Conservation (phyloP, 164 flowering plant species). For the Santalum album region DNA sequence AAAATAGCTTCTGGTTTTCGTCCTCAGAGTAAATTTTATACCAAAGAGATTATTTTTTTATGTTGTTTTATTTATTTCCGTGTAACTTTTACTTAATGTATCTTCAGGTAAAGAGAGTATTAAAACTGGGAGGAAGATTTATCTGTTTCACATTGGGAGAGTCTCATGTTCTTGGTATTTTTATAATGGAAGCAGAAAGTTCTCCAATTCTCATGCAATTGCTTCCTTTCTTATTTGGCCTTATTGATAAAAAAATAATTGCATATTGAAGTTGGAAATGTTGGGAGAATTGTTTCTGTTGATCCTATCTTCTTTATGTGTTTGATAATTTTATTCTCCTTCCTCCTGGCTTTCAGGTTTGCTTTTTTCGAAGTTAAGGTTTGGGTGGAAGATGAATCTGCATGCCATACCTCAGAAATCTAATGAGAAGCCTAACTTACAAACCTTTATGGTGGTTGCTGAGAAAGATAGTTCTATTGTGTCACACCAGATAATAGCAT, state of each 20-base stretch:
- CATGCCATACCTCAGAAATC: constrained; percentile 45
- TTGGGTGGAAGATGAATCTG: constrained; percentile 74
- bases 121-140: constrained; percentile 61
- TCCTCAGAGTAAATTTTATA: too few species aligned
- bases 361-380: constrained; percentile 72
- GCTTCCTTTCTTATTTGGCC: background rate
- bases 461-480: constrained; percentile 42
- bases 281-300: too few species aligned
- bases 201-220: background rate
- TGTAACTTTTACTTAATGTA: background rate
- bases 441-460: constrained; percentile 69
- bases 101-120: constrained; percentile 70
- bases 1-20: constrained; percentile 8
- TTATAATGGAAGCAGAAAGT: background rate
- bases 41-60: too few species aligned
- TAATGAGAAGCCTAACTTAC: constrained; percentile 37
- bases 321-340: background rate
- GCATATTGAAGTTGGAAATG: background rate
- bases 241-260: background rate
- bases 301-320: background rate
- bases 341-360: constrained; percentile 34
- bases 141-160: constrained; percentile 85
- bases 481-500: constrained; percentile 35
- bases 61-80: too few species aligned
- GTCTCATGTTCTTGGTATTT: constrained; percentile 84